Evolutionary conservation across 371 early-diverging fungal species (phyloP).

Genomic region (Mortierella sp.): DNA sequence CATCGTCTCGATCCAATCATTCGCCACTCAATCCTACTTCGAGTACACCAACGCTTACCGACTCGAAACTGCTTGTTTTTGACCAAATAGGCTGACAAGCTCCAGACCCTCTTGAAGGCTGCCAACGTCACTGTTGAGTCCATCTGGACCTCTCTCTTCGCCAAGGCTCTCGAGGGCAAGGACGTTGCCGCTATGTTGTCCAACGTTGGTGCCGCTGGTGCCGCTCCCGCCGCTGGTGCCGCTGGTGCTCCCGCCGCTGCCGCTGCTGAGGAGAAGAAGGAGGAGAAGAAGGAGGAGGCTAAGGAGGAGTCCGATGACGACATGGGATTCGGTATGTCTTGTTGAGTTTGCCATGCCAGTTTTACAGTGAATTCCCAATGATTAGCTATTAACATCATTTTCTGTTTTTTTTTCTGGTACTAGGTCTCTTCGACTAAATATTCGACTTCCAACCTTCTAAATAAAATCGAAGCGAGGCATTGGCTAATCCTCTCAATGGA

Average conservation of each 20-base stretch:
- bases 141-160: slow-evolving; percentile 96
- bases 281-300: slow-evolving; percentile 79
- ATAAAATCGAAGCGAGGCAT: too few species aligned
- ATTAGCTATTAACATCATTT: too few species aligned
- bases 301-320: slow-evolving; percentile 94
- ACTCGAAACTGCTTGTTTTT: not conserved
- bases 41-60: too few species aligned
- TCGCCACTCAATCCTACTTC: too few species aligned
- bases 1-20: too few species aligned
- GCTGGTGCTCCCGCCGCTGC: slow-evolving; percentile 59
- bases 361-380: too few species aligned
- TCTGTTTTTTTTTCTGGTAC: too few species aligned
- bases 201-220: slow-evolving; percentile 91
- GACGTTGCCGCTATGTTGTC: slow-evolving; percentile 90
- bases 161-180: slow-evolving; percentile 97
- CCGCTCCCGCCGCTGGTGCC: slow-evolving; percentile 73
- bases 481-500: too few species aligned
- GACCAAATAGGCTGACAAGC: slow-evolving; percentile 92
- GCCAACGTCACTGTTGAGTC: slow-evolving; percentile 94
- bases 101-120: slow-evolving; percentile 89
- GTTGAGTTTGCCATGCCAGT: too few species aligned
- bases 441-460: too few species aligned
- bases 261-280: slow-evolving; percentile 66
- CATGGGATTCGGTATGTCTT: slow-evolving; percentile 87
- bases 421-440: too few species aligned